Conservation (phyloP, 495 filamentous ascomycete species). For the Evansstolkia leycettana region DNA sequence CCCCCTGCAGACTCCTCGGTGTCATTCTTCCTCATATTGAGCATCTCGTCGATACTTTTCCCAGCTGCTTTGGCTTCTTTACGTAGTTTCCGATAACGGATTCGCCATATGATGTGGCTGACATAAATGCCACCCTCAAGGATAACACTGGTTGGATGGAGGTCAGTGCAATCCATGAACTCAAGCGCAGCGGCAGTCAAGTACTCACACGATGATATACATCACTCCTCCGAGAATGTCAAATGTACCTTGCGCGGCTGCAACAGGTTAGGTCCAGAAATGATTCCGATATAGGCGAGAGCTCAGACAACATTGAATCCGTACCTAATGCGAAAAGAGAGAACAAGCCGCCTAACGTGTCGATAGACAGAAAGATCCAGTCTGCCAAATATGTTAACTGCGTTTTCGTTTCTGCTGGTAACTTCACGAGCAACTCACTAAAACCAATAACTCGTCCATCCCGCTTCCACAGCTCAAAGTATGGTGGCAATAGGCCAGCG, state of each 20-base stretch:
- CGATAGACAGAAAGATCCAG: constrained; percentile 55
- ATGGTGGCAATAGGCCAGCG: constrained; percentile 55
- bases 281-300: no score
- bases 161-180: not conserved
- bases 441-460: constrained; percentile 59
- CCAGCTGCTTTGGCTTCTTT: constrained; percentile 41
- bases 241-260: constrained; percentile 55
- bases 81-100: constrained; percentile 48
- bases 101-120: constrained; percentile 56
- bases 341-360: constrained; percentile 63
- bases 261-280: constrained; percentile 5
- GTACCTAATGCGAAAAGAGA: constrained; percentile 59
- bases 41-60: constrained; percentile 52
- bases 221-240: constrained; percentile 57
- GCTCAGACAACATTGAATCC: constrained; percentile 7
- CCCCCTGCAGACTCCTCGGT: not conserved
- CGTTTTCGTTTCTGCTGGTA: no score
- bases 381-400: constrained; percentile 13
- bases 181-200: not conserved
- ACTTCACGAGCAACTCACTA: constrained; percentile 27
- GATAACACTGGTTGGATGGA: constrained; percentile 30
- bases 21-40: constrained; percentile 15
- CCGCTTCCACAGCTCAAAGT: constrained; percentile 61
- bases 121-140: constrained; percentile 58
- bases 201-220: constrained; percentile 52